phyloP scores from a whole-genome alignment of 345 rosid species.

The Euphorbia pulcherrima region DNA sequence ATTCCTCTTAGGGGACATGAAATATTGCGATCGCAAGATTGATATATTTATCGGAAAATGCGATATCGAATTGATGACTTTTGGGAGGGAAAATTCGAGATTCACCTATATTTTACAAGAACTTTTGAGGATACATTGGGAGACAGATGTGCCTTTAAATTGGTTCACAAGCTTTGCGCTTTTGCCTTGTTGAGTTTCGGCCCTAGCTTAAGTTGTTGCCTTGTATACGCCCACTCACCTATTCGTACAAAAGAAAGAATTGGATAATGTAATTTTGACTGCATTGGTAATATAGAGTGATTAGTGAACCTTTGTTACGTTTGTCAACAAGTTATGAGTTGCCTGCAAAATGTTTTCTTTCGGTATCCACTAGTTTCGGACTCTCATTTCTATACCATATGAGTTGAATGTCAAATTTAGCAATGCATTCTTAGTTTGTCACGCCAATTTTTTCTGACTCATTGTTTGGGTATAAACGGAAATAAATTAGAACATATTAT shows the following conservation, averaged over 20 bases:
- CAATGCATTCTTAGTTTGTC: too few relatives aligned
- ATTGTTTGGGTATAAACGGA: too few relatives aligned
- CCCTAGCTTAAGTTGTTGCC: too few relatives aligned
- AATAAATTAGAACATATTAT: too few relatives aligned
- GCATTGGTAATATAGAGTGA: conserved; percentile 14
- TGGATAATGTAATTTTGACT: conserved; percentile 35
- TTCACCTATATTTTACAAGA: conserved; percentile 17
- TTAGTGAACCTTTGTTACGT: conserved; percentile 17
- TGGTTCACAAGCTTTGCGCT: neutral
- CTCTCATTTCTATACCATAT: too few relatives aligned
- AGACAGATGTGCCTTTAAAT: conserved; percentile 15
- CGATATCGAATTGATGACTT: neutral
- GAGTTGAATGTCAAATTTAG: too few relatives aligned
- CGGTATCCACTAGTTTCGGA: neutral
- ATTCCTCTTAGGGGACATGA: conserved; percentile 47
- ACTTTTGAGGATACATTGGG: conserved; percentile 6
- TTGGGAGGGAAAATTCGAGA: conserved; percentile 15
- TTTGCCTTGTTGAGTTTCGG: too few relatives aligned
- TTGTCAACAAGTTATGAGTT: conserved; percentile 14
- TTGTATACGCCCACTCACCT: conserved; percentile 26
- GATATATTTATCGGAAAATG: conserved; percentile 10
- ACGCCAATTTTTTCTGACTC: too few relatives aligned
- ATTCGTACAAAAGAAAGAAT: conserved; percentile 20
- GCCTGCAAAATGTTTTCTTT: neutral
- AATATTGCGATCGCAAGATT: conserved; percentile 22